A percentile compares a stretch with the other conserved stretches of the same genome.
Evolutionary conservation across 1,139 yeast genomes (phyloP).

Genomic region (Candida dubliniensis): DNA sequence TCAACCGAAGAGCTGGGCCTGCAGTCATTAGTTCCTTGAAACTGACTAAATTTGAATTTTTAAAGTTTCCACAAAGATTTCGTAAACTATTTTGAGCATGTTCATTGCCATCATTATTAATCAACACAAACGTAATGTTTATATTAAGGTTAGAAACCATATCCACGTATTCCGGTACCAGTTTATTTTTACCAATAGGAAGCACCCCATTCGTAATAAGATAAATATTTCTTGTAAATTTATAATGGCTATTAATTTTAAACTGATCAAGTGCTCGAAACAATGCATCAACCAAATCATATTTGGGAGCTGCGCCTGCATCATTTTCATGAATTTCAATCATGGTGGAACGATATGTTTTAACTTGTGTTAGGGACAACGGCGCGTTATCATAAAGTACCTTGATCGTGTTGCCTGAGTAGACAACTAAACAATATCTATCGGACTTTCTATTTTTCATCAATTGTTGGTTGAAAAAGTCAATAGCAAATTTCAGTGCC

Average conservation of each 20-base stretch:
- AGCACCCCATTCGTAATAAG: conserved; percentile 42
- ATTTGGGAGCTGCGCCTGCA: conserved; percentile 6
- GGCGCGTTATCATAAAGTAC: conserved; percentile 24
- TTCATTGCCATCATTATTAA: conserved; percentile 23
- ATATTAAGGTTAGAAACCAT: conserved; percentile 13
- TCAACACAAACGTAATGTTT: conserved; percentile 29
- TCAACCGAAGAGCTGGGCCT: conserved; percentile 32
- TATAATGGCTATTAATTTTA: conserved; percentile 19
- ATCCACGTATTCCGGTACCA: neutral
- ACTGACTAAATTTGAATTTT: conserved; percentile 6
- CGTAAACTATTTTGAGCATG: conserved; percentile 18
- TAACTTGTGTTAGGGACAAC: conserved; percentile 25
- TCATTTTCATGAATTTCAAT: conserved; percentile 8
- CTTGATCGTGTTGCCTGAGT: conserved; percentile 16
- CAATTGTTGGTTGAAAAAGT: conserved; percentile 12
- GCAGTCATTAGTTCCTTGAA: conserved; percentile 15
- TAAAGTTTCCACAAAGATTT: conserved; percentile 15
- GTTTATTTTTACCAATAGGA: neutral
- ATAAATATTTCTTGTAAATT: conserved; percentile 40
- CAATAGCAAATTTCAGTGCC: conserved; percentile 7
- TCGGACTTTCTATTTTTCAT: conserved; percentile 15
- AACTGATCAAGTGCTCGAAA: conserved; percentile 32
- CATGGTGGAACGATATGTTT: conserved; percentile 14
- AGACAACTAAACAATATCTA: conserved; percentile 11
- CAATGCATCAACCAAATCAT: conserved; percentile 29